Base-by-base conservation (phyloP, 116 monocot genomes). In the Dioscorea cayenensis region DNA sequence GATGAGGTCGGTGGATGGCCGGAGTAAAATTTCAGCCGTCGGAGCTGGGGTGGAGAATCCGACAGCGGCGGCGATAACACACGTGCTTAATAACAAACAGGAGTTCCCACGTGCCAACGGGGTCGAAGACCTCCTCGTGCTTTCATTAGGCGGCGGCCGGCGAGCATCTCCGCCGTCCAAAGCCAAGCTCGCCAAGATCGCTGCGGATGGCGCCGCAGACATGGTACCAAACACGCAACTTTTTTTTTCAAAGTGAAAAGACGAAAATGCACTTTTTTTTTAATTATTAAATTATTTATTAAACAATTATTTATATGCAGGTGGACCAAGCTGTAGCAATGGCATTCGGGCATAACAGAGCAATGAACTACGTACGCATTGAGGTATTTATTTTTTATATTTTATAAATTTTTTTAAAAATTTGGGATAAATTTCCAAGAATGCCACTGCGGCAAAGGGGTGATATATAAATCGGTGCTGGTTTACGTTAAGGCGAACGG, bases 241-340 rank as follows among this genome's bases (percentile, higher is more conserved):
- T 16, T 19, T 55, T 55, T n/a, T 55, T 16, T 52, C 1, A 10
- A 55, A 55, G 32, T 32, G 32, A 55, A n/a, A 55, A 18, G 55
- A 55, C 55, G 19, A 55, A 18, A 55, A 2, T 55, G 14, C 55
- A 11, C 55, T 55, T 55, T 55, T n/a, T 0, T 55, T 16, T 2
- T 2, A 51, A 3, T 55, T n/a, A 55, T 55, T 18, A 14, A 55
- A 55, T 55, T 5, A 55, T n/a, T 19, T 55, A 16, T 55, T 55
- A 16, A 0, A 55, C n/a, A 16, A 1, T 51, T 55, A n/a, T 55
- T n/a, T 55, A n/a, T 3, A 1, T 55, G 55, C 55, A 55, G 85
- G 89, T 92, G 43, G 95, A 95, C 79, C 92, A 95, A 72, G 85
- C 95, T 1, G 85, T 92, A 20, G 80, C 82, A 0, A 87, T 95